Evolutionary conservation across 352 stramenopile genomes (phyloP).

Genomic region (Phytophthora hybrid): DNA sequence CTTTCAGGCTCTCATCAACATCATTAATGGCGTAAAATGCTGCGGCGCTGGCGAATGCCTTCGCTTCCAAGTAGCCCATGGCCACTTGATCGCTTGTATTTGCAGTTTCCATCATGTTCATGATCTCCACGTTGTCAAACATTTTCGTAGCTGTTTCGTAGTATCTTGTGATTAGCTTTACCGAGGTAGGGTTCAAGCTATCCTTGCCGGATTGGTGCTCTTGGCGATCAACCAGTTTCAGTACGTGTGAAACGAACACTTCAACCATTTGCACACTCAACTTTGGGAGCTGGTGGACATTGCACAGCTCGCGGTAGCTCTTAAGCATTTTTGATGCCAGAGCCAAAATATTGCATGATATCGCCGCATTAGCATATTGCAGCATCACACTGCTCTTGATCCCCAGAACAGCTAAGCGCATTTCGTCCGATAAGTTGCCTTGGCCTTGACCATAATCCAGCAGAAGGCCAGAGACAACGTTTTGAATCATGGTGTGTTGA

Average conservation of each 20-base stretch:
- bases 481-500: constrained; percentile 70
- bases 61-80: constrained; percentile 72
- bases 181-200: constrained; percentile 35
- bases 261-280: constrained; percentile 82
- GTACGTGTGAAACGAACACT: constrained; percentile 83
- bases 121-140: constrained; percentile 85
- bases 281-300: constrained; percentile 69
- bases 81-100: constrained; percentile 50
- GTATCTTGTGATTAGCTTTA: constrained; percentile 67
- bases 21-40: constrained; percentile 65
- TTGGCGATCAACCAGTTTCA: constrained; percentile 77
- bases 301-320: constrained; percentile 80
- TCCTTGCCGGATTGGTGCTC: constrained; percentile 41
- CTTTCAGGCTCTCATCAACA: constrained; percentile 47
- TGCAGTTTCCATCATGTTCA: constrained; percentile 69
- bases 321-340: constrained; percentile 82
- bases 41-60: constrained; percentile 68
- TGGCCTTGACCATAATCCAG: constrained; percentile 38
- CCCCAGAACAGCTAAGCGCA: constrained; percentile 40
- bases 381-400: constrained; percentile 62
- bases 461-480: constrained; percentile 45
- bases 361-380: constrained; percentile 68
- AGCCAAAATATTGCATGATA: constrained; percentile 74
- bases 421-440: constrained; percentile 43
- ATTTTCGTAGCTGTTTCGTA: constrained; percentile 81